Evolutionary conservation across 1,284 basidiomycete genomes (phyloP).

Genomic region (Gomphus sp.): DNA sequence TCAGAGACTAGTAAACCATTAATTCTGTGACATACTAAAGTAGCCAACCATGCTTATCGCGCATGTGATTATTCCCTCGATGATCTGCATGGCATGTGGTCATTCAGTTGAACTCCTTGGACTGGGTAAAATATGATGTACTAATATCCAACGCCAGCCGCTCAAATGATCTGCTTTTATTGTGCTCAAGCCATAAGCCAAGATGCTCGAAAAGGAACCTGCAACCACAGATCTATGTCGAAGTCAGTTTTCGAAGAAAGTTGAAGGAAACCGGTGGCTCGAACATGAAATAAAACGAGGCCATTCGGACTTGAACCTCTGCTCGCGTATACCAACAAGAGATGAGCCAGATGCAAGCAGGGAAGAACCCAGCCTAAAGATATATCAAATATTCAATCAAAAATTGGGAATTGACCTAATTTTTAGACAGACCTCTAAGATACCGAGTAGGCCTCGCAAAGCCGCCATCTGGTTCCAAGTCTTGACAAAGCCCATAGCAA

Average conservation of each 20-base stretch:
- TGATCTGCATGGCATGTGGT: slow-evolving; percentile 1
- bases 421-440: background rate
- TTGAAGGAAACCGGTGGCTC: background rate
- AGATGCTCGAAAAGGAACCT: slow-evolving; percentile 1
- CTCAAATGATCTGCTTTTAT: slow-evolving; percentile 7
- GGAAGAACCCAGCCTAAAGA: slow-evolving; percentile 9
- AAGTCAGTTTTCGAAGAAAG: background rate
- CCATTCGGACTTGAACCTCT: slow-evolving; percentile 8
- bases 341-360: slow-evolving; percentile 9
- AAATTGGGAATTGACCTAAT: no score
- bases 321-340: slow-evolving; percentile 10
- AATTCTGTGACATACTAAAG: background rate
- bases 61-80: slow-evolving; percentile 12
- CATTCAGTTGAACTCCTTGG: background rate
- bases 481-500: slow-evolving; percentile 9
- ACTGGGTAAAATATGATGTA: background rate
- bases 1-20: background rate
- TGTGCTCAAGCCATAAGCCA: slow-evolving; percentile 1
- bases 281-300: slow-evolving; percentile 9
- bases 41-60: slow-evolving; percentile 6
- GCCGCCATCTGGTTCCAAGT: slow-evolving; percentile 10
- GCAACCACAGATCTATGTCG: background rate
- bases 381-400: background rate
- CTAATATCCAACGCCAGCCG: slow-evolving; percentile 13
- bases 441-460: slow-evolving; percentile 5